Evolutionary conservation across 176 grass and related monocot species (phyloP), one percentile per base, ranked within the genome.

Genomic region (Oryza australiensis): DNA sequence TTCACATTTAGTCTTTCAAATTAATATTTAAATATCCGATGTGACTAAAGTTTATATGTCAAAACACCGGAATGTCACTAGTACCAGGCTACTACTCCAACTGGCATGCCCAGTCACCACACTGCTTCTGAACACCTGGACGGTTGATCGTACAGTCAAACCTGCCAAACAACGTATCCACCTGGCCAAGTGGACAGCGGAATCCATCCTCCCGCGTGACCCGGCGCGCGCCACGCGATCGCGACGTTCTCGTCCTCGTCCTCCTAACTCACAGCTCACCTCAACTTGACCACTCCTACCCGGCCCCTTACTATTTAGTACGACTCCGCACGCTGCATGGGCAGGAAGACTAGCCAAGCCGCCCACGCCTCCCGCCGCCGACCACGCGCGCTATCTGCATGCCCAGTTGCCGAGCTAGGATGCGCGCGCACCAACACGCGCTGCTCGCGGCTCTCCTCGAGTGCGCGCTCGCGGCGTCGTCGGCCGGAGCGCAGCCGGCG

Each of bases 191-290:
- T 55, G 51, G 51, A 55, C 51, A 55, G 18, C 51, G 5, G 49
- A 20, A 20, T 53, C 49, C 18, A 6, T 53, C 49, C 18, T 81
- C 57, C 87, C 87, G 41, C 33, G 24, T 66, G 3, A 72, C 82
- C 53, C 87, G 87, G 71, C 82, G 77, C 42, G 29, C 40, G 28
- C 69, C 62, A 18, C 81, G 81, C 77, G 72, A 85, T 32, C 33
- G 41, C 26, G 77, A 85, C 65, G 40, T 27, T 63, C 37, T 29
- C 41, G 59, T 80, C 55, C 2, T 3, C 55, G n/a, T n/a, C n/a
- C n/a, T n/a, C n/a, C n/a, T n/a, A n/a, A n/a, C 7, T 24, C 55
- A 24, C 75, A 22, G 15, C 51, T 51, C 68, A 26, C 5, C 38
- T 46, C 72, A 28, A 9, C 45, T 53, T 55, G 51, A 55, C 51